phyloP scores from a whole-genome alignment of 1,284 basidiomycete species.

The Stygiomarasmius scandens region DNA sequence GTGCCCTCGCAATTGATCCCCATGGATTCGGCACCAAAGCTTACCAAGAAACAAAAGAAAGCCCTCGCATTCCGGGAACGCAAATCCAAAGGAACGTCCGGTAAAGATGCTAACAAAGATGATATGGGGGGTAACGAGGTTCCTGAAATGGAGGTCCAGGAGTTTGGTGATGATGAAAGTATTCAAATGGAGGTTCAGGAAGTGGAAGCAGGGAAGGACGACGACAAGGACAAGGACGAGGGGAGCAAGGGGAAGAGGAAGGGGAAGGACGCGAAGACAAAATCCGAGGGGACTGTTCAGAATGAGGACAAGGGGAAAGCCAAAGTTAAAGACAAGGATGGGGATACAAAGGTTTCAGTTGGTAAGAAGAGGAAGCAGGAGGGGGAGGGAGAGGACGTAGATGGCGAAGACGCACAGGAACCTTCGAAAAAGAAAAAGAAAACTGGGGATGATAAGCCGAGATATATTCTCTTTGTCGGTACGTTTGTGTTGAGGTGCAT shows the following conservation, averaged over 20 bases:
- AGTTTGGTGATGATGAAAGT: constrained; percentile 45
- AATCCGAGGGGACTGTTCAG: constrained; percentile 4
- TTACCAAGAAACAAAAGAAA: constrained; percentile 92
- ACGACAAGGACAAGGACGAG: constrained; percentile 23
- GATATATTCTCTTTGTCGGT: constrained; percentile 93
- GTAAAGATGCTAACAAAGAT: constrained; percentile 41
- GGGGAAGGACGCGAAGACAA: constrained; percentile 19
- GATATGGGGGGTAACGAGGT: constrained; percentile 55
- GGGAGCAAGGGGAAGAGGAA: constrained; percentile 27
- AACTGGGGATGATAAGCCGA: constrained; percentile 48
- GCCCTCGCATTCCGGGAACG: constrained; percentile 80
- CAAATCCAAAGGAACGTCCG: constrained; percentile 43
- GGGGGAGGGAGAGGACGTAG: constrained; percentile 35
- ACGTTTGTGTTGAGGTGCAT: constrained; percentile 29
- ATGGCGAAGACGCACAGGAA: constrained; percentile 23
- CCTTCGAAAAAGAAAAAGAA: constrained; percentile 11
- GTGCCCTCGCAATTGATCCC: background rate
- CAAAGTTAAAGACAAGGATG: constrained; percentile 31
- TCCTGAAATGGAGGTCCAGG: constrained; percentile 59
- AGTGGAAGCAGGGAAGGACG: constrained; percentile 27
- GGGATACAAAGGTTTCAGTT: constrained; percentile 25
- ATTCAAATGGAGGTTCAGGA: constrained; percentile 37
- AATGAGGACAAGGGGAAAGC: constrained; percentile 31
- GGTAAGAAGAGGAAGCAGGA: constrained; percentile 36
- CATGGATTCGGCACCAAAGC: constrained; percentile 38